These are phyloP conservation scores for Yamadazyma sp. DNA, from an alignment of 1,139 yeast species.

Conservation along the genomic window DNA sequence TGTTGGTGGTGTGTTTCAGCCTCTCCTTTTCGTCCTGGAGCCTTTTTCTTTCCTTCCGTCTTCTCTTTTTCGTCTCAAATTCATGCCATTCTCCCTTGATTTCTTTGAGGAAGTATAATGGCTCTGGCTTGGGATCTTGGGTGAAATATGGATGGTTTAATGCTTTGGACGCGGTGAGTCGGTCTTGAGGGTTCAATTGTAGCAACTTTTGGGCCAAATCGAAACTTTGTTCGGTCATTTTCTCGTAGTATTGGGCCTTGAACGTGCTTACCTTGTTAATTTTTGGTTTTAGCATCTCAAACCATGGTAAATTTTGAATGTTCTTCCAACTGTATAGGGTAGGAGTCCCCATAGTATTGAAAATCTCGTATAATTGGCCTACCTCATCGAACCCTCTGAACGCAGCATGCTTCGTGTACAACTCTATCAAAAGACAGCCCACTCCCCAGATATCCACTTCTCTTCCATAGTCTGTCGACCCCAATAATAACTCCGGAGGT, in stretches of 20 bases:
- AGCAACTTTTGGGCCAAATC: conserved; percentile 66
- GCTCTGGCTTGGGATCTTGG: conserved; percentile 65
- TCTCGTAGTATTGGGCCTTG: conserved; percentile 40
- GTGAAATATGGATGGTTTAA: conserved; percentile 76
- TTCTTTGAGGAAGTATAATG: conserved; percentile 53
- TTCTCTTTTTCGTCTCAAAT: conserved; percentile 85
- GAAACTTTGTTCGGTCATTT: conserved; percentile 56
- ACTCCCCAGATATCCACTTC: conserved; percentile 98
- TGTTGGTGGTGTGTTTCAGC: not conserved
- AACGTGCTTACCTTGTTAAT: conserved; percentile 50
- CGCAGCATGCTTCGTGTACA: conserved; percentile 71
- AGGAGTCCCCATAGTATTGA: conserved; percentile 87
- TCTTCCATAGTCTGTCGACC: conserved; percentile 85
- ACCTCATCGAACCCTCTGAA: conserved; percentile 91
- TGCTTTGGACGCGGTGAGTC: conserved; percentile 87
- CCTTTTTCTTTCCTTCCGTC: conserved; percentile 59
- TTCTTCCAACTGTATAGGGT: conserved; percentile 74
- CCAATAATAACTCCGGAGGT: conserved; percentile 90
- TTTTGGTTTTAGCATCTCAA: conserved; percentile 73
- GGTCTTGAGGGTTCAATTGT: conserved; percentile 62
- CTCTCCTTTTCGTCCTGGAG: conserved; percentile 33
- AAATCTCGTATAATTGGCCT: conserved; percentile 75
- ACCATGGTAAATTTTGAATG: conserved; percentile 83
- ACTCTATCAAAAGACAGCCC: conserved; percentile 85
- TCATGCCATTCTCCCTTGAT: conserved; percentile 93